A percentile compares a stretch with the other conserved stretches of the same genome.
These are phyloP conservation scores for Cerrena zonata DNA, from an alignment of 1,284 basidiomycete species.

Conservation along the genomic window DNA sequence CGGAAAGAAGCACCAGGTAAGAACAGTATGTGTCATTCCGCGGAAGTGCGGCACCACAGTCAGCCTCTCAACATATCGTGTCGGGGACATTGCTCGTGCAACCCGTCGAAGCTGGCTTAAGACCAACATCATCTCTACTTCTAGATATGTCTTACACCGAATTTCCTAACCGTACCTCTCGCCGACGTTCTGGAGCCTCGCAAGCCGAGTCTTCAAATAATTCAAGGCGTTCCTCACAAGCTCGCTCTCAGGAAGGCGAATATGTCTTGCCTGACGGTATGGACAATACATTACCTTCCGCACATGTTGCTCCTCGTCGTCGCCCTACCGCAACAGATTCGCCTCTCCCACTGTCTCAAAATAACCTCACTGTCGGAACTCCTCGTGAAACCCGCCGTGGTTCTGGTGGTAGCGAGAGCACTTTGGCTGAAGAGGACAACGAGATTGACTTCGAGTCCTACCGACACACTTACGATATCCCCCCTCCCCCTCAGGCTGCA, in stretches of 20 bases:
- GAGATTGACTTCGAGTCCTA: slow-evolving; percentile 43
- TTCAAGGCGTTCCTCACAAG: neutral
- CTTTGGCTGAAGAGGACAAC: slow-evolving; percentile 1
- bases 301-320: neutral
- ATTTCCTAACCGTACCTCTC: neutral
- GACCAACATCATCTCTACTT: too few relatives aligned
- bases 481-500: slow-evolving; percentile 38
- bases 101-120: too few relatives aligned
- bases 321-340: neutral
- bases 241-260: neutral
- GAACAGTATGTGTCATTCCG: too few relatives aligned
- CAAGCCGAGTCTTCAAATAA: neutral
- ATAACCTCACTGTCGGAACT: neutral
- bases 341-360: neutral
- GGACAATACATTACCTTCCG: neutral
- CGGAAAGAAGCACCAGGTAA: too few relatives aligned
- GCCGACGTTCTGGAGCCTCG: neutral
- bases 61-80: too few relatives aligned
- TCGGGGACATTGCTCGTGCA: too few relatives aligned
- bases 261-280: neutral
- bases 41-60: too few relatives aligned
- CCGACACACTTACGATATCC: slow-evolving; percentile 55
- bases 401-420: slow-evolving; percentile 4
- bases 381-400: slow-evolving; percentile 1
- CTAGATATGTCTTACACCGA: slow-evolving; percentile 1